These are phyloP conservation scores for Picocystis salinarum DNA, from an alignment of 139 green algal species.

Conservation along the genomic window DNA sequence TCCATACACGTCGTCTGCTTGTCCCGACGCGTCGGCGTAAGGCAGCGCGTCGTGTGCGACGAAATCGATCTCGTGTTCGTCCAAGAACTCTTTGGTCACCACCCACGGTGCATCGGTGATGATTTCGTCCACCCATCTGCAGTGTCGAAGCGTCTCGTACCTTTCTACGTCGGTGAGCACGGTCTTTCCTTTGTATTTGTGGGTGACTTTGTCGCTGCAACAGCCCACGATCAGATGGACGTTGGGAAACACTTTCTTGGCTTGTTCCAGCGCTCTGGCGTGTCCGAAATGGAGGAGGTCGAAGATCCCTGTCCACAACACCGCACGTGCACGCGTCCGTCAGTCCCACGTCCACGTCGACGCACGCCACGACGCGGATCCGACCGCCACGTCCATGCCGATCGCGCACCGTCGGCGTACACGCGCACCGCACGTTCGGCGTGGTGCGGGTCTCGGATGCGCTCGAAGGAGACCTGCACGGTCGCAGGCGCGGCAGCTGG, in stretches of 20 bases:
- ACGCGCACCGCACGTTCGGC: conserved; percentile 39
- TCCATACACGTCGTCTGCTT: conserved; percentile 32
- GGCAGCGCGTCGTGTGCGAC: conserved; percentile 77
- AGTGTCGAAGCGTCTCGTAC: conserved; percentile 50
- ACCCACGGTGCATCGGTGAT: conserved; percentile 67
- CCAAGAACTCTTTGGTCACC: conserved; percentile 59
- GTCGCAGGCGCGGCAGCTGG: no score
- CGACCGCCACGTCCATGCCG: neutral
- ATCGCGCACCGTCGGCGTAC: conserved; percentile 52
- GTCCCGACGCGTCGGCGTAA: conserved; percentile 47
- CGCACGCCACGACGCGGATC: neutral
- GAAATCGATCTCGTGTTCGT: conserved; percentile 70
- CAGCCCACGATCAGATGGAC: conserved; percentile 56
- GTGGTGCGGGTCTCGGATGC: no score
- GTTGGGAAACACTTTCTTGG: conserved; percentile 72
- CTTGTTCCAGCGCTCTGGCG: conserved; percentile 68
- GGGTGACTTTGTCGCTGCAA: conserved; percentile 59
- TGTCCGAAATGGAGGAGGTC: conserved; percentile 83
- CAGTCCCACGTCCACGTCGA: neutral
- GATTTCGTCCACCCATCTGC: conserved; percentile 80
- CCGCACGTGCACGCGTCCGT: neutral
- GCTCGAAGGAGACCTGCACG: no score
- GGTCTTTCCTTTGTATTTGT: conserved; percentile 73
- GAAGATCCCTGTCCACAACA: conserved; percentile 45
- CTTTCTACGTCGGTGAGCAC: conserved; percentile 68